A percentile compares a stretch with the other conserved stretches of the same genome.
These are phyloP conservation scores for Phytophthora citricola DNA, from an alignment of 352 stramenopile genomes.

Conservation along the genomic window DNA sequence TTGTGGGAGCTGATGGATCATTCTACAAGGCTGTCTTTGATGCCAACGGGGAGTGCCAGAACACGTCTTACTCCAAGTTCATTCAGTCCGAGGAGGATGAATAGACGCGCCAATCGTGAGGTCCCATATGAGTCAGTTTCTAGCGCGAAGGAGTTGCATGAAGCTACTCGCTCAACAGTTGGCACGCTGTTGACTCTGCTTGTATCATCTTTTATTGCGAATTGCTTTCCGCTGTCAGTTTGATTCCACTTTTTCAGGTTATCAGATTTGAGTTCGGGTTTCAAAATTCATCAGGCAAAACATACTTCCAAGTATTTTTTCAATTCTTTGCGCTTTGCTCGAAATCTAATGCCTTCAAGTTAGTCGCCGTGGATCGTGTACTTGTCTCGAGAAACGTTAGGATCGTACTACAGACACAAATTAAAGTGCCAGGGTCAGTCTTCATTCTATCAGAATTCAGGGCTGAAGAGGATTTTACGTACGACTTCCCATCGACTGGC, in stretches of 20 bases:
- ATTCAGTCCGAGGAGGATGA: constrained; percentile 91
- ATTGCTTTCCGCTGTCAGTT: constrained; percentile 30
- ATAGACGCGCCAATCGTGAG: constrained; percentile 39
- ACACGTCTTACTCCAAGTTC: constrained; percentile 92
- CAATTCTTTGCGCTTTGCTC: no score
- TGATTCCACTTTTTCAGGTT: constrained; percentile 30
- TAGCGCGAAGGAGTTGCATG: constrained; percentile 18
- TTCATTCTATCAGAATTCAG: not conserved
- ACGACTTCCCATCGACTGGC: constrained; percentile 97
- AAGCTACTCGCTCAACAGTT: constrained; percentile 22
- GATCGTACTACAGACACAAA: constrained; percentile 66
- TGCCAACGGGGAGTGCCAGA: constrained; percentile 87
- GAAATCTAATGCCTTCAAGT: constrained; percentile 2
- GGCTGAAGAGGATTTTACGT: constrained; percentile 22
- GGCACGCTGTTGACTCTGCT: constrained; percentile 30
- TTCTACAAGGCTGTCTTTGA: constrained; percentile 92
- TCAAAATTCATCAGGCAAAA: constrained; percentile 14
- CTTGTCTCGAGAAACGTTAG: constrained; percentile 76
- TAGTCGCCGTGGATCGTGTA: constrained; percentile 85
- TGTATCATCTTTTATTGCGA: constrained; percentile 50
- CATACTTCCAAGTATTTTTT: not conserved
- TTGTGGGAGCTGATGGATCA: constrained; percentile 86
- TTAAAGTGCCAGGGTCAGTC: not conserved
- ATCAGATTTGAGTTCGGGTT: constrained; percentile 34
- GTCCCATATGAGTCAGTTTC: constrained; percentile 21